Conservation (phyloP, 1,284 basidiomycete species). For the Cutaneotrichosporon mucoides region DNA sequence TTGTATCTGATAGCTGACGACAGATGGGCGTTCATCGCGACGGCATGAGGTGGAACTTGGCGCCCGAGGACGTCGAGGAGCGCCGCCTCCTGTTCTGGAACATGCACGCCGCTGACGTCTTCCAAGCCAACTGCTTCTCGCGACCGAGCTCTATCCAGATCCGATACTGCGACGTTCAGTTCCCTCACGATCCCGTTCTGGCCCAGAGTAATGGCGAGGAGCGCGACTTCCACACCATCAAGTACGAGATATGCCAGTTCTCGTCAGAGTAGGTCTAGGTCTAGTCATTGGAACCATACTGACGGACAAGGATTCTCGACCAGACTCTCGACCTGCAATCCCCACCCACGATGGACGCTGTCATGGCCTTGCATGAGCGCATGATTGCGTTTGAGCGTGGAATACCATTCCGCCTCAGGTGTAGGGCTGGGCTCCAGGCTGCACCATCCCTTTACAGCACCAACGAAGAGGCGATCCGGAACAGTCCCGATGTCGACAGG, state of each 20-base stretch:
- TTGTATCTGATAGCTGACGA: neutral
- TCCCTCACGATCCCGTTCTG: slow-evolving; percentile 6
- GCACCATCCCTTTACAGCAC: slow-evolving; percentile 24
- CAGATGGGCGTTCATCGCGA: slow-evolving; percentile 32
- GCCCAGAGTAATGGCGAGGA: slow-evolving; percentile 3
- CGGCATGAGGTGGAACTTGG: slow-evolving; percentile 23
- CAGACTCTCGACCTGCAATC: slow-evolving; percentile 20
- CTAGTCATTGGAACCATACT: neutral
- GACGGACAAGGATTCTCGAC: slow-evolving; percentile 17
- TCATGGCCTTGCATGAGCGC: slow-evolving; percentile 23
- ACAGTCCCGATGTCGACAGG: slow-evolving; percentile 21
- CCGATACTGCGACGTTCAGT: slow-evolving; percentile 6
- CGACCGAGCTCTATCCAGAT: slow-evolving; percentile 21
- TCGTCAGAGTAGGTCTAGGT: slow-evolving; percentile 11
- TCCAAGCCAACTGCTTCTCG: slow-evolving; percentile 29
- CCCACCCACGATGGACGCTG: slow-evolving; percentile 9
- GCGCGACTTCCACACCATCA: slow-evolving; percentile 22
- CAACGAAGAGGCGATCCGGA: slow-evolving; percentile 13
- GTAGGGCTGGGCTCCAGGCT: slow-evolving; percentile 23
- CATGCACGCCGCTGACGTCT: slow-evolving; percentile 17
- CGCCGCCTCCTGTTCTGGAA: slow-evolving; percentile 25
- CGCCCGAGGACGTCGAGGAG: slow-evolving; percentile 20
- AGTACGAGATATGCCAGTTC: slow-evolving; percentile 19
- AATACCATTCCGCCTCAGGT: slow-evolving; percentile 28
- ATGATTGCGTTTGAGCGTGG: slow-evolving; percentile 24